These are phyloP conservation scores for Glaciozyma martinii DNA, from an alignment of 768 basidiomycete genomes.

Conservation along the genomic window DNA sequence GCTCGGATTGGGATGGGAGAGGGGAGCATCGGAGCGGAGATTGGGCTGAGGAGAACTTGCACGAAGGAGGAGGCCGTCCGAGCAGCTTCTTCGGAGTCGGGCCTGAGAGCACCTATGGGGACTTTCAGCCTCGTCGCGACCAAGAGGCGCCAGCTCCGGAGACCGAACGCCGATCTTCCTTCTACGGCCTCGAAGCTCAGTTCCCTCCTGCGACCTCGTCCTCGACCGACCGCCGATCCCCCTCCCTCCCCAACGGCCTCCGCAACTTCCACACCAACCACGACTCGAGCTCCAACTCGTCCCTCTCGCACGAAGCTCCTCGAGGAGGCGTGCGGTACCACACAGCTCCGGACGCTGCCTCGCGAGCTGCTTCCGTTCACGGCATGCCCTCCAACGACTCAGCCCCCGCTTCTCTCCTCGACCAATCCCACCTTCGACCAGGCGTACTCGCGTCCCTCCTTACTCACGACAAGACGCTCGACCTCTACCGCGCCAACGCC, in stretches of 20 bases:
- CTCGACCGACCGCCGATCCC: not conserved
- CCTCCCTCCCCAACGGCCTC: not conserved
- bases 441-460: slow-evolving; percentile 87
- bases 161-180: slow-evolving; percentile 11
- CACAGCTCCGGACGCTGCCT: slow-evolving; percentile 19
- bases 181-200: slow-evolving; percentile 23
- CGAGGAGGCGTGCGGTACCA: slow-evolving; percentile 13
- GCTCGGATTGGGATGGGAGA: not conserved
- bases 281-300: slow-evolving; percentile 24
- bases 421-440: slow-evolving; percentile 34
- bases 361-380: slow-evolving; percentile 19
- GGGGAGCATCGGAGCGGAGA: not conserved
- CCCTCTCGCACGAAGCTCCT: slow-evolving; percentile 7
- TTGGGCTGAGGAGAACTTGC: not conserved
- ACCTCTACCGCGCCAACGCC: slow-evolving; percentile 93
- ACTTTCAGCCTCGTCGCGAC: not conserved
- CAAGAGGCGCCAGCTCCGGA: not conserved
- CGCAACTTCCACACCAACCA: slow-evolving; percentile 1
- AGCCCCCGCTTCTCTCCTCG: slow-evolving; percentile 22
- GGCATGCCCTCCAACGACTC: slow-evolving; percentile 11
- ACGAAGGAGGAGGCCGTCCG: not conserved
- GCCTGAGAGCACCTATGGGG: not conserved
- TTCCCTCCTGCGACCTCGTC: not conserved
- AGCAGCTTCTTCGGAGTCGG: slow-evolving; percentile 1
- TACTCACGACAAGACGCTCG: slow-evolving; percentile 89